Evolutionary conservation across 2,329 filamentous ascomycete genomes (phyloP), one percentile per base, ranked within the genome.

Genomic region (Xylariaceae sp.): DNA sequence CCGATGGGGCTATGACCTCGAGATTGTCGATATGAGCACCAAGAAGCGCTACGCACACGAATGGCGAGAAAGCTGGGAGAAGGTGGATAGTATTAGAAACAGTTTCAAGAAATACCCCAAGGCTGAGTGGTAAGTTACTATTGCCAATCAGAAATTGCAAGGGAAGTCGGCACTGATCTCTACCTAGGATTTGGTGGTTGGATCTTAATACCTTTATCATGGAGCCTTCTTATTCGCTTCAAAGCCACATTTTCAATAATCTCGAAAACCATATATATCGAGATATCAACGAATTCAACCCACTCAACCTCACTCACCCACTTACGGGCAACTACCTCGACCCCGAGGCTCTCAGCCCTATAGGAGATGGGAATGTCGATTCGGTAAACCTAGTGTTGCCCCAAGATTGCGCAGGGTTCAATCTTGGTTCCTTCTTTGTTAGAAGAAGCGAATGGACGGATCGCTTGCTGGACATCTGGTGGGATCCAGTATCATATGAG

Each of bases 1-100:
- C 27, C 82, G 81, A 70, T 97, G 94, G 92, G 94, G 94, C 11
- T 97, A 99, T 71, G 89, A 97, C 58, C 78, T 99, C 53, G 94
- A 99, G 72, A 88, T 97, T 68, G 91, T 96, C 62, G 95, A 99
- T 72, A 96, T 99, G 92, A 93, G 92, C 76, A 96, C 92, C 48
- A 96, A 97, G 82, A 97, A 97, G 77, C 86, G 92, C 62, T 99
- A 99, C 71, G 93, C 94, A 23, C 94, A 99, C 75, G 94, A 99
- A 75, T 99, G 94, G 94, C 85, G 94, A 67, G 94, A 99, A 75
- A 95, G 93, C 72, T 99, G 94, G 94, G 94, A 99, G 75, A 99
- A 97, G 79, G 92, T 97, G 57, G 94, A 99, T 71, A 91, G 91
- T 35, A 85, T 99, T 65, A 86, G 93, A 56, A 89, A 91, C 57